Evolutionary conservation across 495 filamentous ascomycete species (phyloP).

Genomic region (Echria macrotheca): DNA sequence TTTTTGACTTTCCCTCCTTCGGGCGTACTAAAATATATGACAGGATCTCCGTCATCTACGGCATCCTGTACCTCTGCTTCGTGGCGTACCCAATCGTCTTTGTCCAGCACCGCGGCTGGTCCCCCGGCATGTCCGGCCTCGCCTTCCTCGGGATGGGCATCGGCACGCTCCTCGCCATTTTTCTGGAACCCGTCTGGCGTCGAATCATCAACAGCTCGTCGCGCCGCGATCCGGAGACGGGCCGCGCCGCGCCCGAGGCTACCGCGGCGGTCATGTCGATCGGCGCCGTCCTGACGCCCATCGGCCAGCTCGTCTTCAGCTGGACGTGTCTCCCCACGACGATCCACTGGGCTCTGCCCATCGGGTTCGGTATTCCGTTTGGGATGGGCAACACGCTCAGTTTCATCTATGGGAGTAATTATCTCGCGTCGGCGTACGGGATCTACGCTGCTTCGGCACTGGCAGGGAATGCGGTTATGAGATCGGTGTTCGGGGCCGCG

Average conservation of each 20-base stretch:
- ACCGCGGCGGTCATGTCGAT: slow-evolving; percentile 67
- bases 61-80: slow-evolving; percentile 82
- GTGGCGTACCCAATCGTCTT: slow-evolving; percentile 80
- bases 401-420: slow-evolving; percentile 78
- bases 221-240: slow-evolving; percentile 62
- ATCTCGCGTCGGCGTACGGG: slow-evolving; percentile 71
- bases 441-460: slow-evolving; percentile 64
- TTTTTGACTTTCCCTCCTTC: not conserved
- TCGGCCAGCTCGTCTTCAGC: slow-evolving; percentile 72
- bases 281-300: slow-evolving; percentile 59
- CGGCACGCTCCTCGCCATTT: slow-evolving; percentile 63
- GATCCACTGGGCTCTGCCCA: slow-evolving; percentile 70
- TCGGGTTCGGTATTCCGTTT: slow-evolving; percentile 73
- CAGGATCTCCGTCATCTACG: slow-evolving; percentile 53
- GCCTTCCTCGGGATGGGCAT: slow-evolving; percentile 76
- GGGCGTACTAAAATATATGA: not conserved
- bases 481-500: slow-evolving; percentile 53
- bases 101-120: slow-evolving; percentile 66
- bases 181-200: slow-evolving; percentile 64
- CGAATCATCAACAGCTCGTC: slow-evolving; percentile 62
- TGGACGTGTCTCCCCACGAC: slow-evolving; percentile 71
- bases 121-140: slow-evolving; percentile 63
- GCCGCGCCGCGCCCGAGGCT: slow-evolving; percentile 63
- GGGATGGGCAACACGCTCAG: slow-evolving; percentile 69
- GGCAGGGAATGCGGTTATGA: slow-evolving; percentile 49